A percentile compares a stretch with the other conserved stretches of the same genome.
These are phyloP conservation scores for Cercophora newfieldiana DNA, from an alignment of 495 filamentous ascomycete species.

Conservation along the genomic window DNA sequence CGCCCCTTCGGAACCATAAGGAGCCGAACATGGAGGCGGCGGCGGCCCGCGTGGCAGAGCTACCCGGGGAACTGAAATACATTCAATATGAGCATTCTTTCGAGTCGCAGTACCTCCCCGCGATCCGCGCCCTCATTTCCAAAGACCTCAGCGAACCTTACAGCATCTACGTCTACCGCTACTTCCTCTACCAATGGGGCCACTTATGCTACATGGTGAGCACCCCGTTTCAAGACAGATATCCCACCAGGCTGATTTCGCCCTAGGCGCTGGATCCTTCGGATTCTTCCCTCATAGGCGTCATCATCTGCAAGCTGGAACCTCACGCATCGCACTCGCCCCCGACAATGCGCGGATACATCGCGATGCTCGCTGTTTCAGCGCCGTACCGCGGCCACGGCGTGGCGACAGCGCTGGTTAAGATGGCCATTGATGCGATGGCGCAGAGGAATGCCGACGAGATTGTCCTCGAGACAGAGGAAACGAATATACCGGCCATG, in stretches of 20 bases:
- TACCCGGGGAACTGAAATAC: constrained; percentile 66
- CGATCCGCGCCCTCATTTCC: constrained; percentile 90
- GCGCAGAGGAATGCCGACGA: constrained; percentile 81
- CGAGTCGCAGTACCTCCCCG: constrained; percentile 78
- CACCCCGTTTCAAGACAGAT: background rate
- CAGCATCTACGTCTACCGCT: constrained; percentile 99
- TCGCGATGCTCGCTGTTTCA: constrained; percentile 93
- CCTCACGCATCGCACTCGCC: constrained; percentile 68
- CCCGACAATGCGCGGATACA: constrained; percentile 87
- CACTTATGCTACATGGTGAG: constrained; percentile 89
- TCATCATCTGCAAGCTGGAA: constrained; percentile 96
- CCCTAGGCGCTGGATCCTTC: constrained; percentile 65
- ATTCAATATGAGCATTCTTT: constrained; percentile 77
- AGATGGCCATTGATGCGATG: constrained; percentile 93
- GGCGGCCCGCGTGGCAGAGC: constrained; percentile 26
- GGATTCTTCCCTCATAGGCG: constrained; percentile 64
- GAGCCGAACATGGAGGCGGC: constrained; percentile 7
- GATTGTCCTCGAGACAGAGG: constrained; percentile 95
- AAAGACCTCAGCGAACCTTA: constrained; percentile 98
- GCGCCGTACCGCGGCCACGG: constrained; percentile 76
- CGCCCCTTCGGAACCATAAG: background rate
- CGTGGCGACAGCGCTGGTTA: constrained; percentile 88
- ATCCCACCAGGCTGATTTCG: constrained; percentile 12
- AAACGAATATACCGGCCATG: constrained; percentile 88
- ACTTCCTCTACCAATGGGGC: constrained; percentile 98